Evolutionary conservation across 2,329 filamentous ascomycete genomes (phyloP).

Genomic region (Coniochaeta hoffmannii): DNA sequence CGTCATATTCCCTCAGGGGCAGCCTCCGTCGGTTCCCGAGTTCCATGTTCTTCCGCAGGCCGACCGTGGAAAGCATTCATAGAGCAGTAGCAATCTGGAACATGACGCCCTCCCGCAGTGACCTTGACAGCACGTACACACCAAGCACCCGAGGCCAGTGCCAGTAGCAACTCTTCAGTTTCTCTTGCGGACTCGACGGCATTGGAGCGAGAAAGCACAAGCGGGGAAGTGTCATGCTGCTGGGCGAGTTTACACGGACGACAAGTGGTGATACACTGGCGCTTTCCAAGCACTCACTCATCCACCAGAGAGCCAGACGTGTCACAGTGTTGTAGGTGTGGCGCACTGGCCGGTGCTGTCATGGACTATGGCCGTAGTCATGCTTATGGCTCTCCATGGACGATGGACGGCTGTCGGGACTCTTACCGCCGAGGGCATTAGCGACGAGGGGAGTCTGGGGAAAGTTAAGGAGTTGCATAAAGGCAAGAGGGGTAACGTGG

Average conservation of each 20-base stretch:
- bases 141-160: slow-evolving; percentile 44
- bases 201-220: background rate
- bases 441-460: too few species aligned
- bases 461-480: too few species aligned
- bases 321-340: too few species aligned
- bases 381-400: too few species aligned
- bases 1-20: slow-evolving; percentile 23
- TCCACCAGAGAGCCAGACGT: too few species aligned
- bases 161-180: slow-evolving; percentile 30
- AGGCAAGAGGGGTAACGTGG: too few species aligned
- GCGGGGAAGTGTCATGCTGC: background rate
- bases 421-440: too few species aligned
- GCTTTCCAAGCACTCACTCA: too few species aligned
- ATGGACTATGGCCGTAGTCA: too few species aligned
- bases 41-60: slow-evolving; percentile 13
- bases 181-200: background rate
- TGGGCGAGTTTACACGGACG: background rate
- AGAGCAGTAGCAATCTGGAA: slow-evolving; percentile 19
- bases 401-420: too few species aligned
- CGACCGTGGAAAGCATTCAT: slow-evolving; percentile 23
- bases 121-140: slow-evolving; percentile 27
- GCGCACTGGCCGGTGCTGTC: too few species aligned
- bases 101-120: slow-evolving; percentile 22
- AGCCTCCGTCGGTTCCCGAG: slow-evolving; percentile 9
- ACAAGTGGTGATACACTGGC: background rate